Evolutionary conservation across 75 land plant species (phyloP), one percentile per base, ranked within the genome.

Genomic region (Ceratopteris richardii): DNA sequence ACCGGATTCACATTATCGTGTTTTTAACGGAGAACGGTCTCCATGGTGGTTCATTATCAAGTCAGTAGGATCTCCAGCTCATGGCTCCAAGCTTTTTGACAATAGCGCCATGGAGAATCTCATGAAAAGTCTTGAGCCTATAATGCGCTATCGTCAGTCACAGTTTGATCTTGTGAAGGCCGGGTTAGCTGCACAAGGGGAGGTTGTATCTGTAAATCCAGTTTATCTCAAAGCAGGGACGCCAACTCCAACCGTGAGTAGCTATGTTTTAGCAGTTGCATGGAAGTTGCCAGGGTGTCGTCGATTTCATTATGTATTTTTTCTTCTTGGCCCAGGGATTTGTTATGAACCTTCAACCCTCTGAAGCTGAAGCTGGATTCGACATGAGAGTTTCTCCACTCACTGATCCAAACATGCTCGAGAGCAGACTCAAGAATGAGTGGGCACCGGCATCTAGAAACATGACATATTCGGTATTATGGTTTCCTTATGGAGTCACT

Each of bases 331-430:
- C n/a, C 3, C 67, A 95, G 99, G 99, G 99, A 3, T 95, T 81
- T 72, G 97, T 90, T 28, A 95, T 95, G 99, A 95, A 95, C 61
- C 60, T 95, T 63, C 99, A 95, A 44, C 97, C 99, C 53, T 95
- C 99, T 52, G 91, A 90, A 69, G 98, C 98, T 9, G 87, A 86
- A 61, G 96, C 90, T 24, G 98, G 98, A 26, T 80, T 95, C 71
- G 97, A 95, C 54, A 69, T 95, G 21, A 71, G 99, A 51, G 72
- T 95, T 42, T 91, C 99, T 57, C 97, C 99, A 21, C 63, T 63
- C 27, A 76, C 77, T 16, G 73, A 84, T 79, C 58, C 63, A 23
- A 79, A 57, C 42, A 70, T 72, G 0, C 37, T 95, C 18, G 79
- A 84, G 83, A 81, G 44, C 54, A 69, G 81, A 11, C 81, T 95